phyloP scores from a whole-genome alignment of 768 basidiomycete species.

The Suillus sp. region DNA sequence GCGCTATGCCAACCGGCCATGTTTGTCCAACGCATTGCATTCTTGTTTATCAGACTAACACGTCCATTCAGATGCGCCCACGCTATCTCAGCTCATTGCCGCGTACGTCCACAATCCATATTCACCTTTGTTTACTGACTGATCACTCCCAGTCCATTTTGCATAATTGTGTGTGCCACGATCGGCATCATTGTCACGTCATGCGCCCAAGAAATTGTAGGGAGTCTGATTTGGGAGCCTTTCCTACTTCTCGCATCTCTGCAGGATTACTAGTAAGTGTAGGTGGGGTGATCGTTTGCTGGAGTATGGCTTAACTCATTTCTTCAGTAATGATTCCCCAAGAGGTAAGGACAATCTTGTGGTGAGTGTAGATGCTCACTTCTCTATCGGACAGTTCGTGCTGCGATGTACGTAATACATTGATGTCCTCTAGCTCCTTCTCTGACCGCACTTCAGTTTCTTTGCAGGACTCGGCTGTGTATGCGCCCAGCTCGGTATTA shows the following conservation, averaged over 20 bases:
- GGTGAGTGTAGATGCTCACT: background rate
- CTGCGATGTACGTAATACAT: conserved; percentile 13
- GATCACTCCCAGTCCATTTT: conserved; percentile 15
- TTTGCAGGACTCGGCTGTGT: conserved; percentile 25
- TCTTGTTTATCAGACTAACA: background rate
- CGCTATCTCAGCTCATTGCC: background rate
- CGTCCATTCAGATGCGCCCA: background rate
- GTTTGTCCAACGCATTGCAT: background rate
- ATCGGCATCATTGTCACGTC: conserved; percentile 21
- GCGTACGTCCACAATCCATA: background rate
- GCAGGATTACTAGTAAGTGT: conserved; percentile 22
- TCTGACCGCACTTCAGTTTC: conserved; percentile 17
- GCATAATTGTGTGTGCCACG: conserved; percentile 20
- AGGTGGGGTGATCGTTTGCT: background rate
- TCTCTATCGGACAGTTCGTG: conserved; percentile 8
- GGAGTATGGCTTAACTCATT: background rate
- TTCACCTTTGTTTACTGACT: conserved; percentile 9
- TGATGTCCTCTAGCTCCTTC: conserved; percentile 1
- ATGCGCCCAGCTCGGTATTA: conserved; percentile 22
- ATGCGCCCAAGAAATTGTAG: conserved; percentile 18
- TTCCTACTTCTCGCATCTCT: conserved; percentile 21
- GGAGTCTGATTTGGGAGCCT: conserved; percentile 22
- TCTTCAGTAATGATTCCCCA: conserved; percentile 12
- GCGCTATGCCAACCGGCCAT: conserved; percentile 3
- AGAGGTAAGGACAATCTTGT: conserved; percentile 10